A percentile compares a stretch with the other conserved stretches of the same genome.
Evolutionary conservation across 805 yeast species (phyloP).

Genomic region (Vanderwaltozyma verrucispora): DNA sequence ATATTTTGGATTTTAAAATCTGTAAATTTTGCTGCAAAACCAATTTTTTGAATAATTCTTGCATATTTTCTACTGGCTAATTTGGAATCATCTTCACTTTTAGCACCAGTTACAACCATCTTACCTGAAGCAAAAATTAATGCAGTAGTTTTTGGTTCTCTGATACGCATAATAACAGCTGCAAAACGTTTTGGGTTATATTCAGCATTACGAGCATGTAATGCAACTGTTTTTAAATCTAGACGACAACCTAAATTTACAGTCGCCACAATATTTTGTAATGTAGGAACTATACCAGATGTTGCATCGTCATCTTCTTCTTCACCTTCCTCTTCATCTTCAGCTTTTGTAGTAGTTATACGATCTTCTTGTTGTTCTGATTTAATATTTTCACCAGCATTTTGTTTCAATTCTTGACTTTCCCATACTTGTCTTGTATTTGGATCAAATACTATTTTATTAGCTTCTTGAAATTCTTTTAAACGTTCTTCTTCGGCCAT

Average conservation of each 20-base stretch:
- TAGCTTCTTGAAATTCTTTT: slow-evolving; percentile 27
- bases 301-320: slow-evolving; percentile 57
- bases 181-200: slow-evolving; percentile 98
- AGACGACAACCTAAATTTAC: slow-evolving; percentile 93
- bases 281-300: slow-evolving; percentile 92
- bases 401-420: slow-evolving; percentile 15
- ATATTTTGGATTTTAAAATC: slow-evolving; percentile 97
- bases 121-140: slow-evolving; percentile 96
- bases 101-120: slow-evolving; percentile 99
- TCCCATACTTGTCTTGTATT: slow-evolving; percentile 32
- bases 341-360: too few relatives aligned
- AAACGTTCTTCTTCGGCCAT: slow-evolving; percentile 17
- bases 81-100: slow-evolving; percentile 97
- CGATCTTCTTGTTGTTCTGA: background rate
- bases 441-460: slow-evolving; percentile 28
- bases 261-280: slow-evolving; percentile 93
- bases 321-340: slow-evolving; percentile 3
- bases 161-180: slow-evolving; percentile 97
- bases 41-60: slow-evolving; percentile 93
- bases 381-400: slow-evolving; percentile 7
- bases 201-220: slow-evolving; percentile 98
- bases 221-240: slow-evolving; percentile 92
- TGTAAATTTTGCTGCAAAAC: slow-evolving; percentile 95
- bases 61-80: slow-evolving; percentile 96
- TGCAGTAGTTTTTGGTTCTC: slow-evolving; percentile 98